These are phyloP conservation scores for Antrodiella citrinella DNA, from an alignment of 768 basidiomycete genomes.

Conservation along the genomic window DNA sequence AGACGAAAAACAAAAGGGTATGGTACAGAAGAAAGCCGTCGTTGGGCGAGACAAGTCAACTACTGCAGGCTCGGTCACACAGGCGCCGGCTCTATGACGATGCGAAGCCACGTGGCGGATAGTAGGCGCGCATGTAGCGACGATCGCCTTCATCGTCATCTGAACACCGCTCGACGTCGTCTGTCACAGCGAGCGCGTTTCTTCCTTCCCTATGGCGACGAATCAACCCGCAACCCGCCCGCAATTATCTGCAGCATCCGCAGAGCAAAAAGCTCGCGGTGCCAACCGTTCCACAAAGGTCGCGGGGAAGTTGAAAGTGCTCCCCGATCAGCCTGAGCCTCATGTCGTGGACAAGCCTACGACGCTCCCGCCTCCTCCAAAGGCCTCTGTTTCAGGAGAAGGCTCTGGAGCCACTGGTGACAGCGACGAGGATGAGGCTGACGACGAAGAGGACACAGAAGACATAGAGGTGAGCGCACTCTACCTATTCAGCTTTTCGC, in stretches of 20 bases:
- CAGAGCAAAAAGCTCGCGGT: constrained; percentile 54
- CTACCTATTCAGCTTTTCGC: not conserved
- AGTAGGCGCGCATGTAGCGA: not conserved
- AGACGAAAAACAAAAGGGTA: not conserved
- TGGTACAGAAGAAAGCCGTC: not conserved
- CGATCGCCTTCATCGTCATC: not conserved
- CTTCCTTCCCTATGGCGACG: not conserved
- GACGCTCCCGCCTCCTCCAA: constrained; percentile 13
- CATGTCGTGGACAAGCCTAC: constrained; percentile 16
- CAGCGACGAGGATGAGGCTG: constrained; percentile 63
- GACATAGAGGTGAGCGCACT: constrained; percentile 48
- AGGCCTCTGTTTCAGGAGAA: constrained; percentile 16
- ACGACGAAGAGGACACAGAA: constrained; percentile 50
- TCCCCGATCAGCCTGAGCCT: constrained; percentile 73
- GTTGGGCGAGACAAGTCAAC: too few species aligned
- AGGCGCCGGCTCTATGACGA: not conserved
- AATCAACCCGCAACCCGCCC: constrained; percentile 13
- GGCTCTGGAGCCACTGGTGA: constrained; percentile 41
- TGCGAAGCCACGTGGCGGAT: not conserved
- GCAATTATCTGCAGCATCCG: constrained; percentile 4
- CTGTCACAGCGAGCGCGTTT: not conserved
- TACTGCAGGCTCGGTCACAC: too few species aligned
- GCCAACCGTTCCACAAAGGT: constrained; percentile 77
- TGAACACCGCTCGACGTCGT: not conserved
- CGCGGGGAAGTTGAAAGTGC: constrained; percentile 79